Evolutionary conservation across 345 rosid genomes (phyloP).

Genomic region (Populus davidiana): DNA sequence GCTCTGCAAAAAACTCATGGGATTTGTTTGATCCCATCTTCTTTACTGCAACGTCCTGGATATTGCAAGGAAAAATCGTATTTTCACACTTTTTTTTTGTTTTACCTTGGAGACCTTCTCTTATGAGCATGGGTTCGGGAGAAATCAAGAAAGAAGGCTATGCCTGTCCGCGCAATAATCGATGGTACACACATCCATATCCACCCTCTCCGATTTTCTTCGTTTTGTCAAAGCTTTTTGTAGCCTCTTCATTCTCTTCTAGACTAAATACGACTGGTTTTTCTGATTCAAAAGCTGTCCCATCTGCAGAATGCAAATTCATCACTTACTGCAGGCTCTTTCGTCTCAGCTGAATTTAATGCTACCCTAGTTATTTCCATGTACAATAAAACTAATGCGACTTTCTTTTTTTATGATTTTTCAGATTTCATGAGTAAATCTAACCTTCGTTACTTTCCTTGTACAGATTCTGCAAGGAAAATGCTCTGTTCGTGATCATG

Average conservation of each 20-base stretch:
- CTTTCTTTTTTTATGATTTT: not conserved
- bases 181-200: slow-evolving; percentile 51
- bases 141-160: not conserved
- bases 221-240: slow-evolving; percentile 42
- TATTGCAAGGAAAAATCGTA: not conserved
- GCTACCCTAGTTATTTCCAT: not conserved
- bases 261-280: slow-evolving; percentile 40
- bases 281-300: slow-evolving; percentile 49
- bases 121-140: not conserved
- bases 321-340: not conserved
- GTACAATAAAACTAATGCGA: not conserved
- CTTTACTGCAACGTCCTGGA: slow-evolving; percentile 67
- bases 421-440: not conserved
- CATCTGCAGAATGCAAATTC: slow-evolving; percentile 24
- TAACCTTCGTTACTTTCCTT: slow-evolving; percentile 47
- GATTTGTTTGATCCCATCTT: slow-evolving; percentile 69
- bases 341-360: not conserved
- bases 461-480: slow-evolving; percentile 30
- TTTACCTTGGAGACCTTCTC: not conserved
- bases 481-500: slow-evolving; percentile 28
- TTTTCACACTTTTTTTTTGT: not conserved
- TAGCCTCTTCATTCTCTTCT: slow-evolving; percentile 57
- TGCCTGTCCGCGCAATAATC: slow-evolving; percentile 43
- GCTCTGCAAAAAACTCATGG: slow-evolving; percentile 65
- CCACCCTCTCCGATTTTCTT: slow-evolving; percentile 64